Conservation (phyloP, 2,329 filamentous ascomycete genomes). For the Diplocarpon mali region DNA sequence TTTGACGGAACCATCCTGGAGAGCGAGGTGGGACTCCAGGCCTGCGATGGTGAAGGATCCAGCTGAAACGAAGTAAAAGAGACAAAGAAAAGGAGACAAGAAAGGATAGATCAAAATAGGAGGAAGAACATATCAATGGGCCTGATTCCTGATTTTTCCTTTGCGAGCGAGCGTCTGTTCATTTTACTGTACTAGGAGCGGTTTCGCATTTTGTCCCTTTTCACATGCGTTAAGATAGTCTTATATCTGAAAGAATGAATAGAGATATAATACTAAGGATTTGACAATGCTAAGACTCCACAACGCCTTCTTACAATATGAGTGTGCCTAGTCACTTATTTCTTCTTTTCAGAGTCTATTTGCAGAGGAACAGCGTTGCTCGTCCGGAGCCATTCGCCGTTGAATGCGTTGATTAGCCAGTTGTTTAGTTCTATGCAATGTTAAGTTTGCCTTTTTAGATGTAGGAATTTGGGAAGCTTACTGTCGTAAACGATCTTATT, state of each 20-base stretch:
- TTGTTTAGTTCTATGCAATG: constrained; percentile 56
- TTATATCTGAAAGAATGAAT: neutral
- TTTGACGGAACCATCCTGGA: constrained; percentile 2
- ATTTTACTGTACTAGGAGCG: no score
- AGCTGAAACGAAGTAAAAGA: no score
- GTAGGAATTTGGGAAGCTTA: constrained; percentile 40
- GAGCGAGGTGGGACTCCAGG: no score
- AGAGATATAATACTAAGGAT: neutral
- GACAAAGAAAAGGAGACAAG: no score
- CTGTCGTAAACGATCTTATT: constrained; percentile 87
- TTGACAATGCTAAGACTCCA: neutral
- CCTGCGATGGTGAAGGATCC: neutral
- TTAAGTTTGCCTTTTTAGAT: constrained; percentile 23
- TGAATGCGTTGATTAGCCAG: constrained; percentile 96
- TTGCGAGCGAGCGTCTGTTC: no score
- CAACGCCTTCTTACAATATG: neutral
- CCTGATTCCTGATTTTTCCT: no score
- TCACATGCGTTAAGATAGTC: no score
- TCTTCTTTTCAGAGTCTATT: constrained; percentile 18
- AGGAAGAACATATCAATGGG: no score
- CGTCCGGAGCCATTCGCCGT: constrained; percentile 72
- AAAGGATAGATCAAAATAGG: no score
- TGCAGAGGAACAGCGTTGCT: constrained; percentile 25
- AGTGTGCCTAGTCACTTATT: neutral
- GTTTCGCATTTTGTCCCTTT: no score